These are phyloP conservation scores for Nicotiana benthamiana DNA, from an alignment of 257 asterid species.

Conservation along the genomic window DNA sequence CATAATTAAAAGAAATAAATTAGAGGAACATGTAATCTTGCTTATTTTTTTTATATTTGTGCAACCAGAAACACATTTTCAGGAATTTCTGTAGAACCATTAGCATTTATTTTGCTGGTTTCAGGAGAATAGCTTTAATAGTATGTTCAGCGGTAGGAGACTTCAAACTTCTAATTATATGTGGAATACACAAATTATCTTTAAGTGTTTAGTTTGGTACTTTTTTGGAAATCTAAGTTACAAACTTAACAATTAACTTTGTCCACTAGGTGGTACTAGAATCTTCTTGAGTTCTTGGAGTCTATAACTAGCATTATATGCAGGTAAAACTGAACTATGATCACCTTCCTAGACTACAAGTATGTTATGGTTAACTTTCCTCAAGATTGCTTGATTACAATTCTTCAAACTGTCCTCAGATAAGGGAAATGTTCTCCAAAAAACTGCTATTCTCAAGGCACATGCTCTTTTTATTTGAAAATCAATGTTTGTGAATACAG, in stretches of 20 bases:
- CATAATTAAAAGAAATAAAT: not conserved
- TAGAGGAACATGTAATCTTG: not conserved
- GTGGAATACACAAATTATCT: not conserved
- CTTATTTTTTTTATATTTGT: not conserved
- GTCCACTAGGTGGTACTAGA: not conserved
- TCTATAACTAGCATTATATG: not conserved
- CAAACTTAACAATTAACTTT: not conserved
- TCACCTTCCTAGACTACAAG: not conserved
- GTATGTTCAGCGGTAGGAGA: not conserved
- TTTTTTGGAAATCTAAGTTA: not conserved
- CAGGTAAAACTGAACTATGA: conserved; percentile 2
- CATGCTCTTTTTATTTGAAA: not conserved
- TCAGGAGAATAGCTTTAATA: not conserved
- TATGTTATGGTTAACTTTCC: not conserved
- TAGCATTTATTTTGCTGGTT: not conserved
- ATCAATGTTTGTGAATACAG: not conserved
- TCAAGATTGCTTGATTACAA: not conserved
- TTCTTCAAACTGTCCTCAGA: not conserved
- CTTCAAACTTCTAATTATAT: not conserved
- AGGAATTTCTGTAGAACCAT: not conserved
- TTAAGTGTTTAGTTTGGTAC: not conserved
- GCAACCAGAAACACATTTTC: not conserved
- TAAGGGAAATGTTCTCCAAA: not conserved
- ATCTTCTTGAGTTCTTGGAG: not conserved
- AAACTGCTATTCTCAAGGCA: not conserved